These are phyloP conservation scores for Candida sakaeoensis DNA, from an alignment of 805 yeast genomes.

Conservation along the genomic window DNA sequence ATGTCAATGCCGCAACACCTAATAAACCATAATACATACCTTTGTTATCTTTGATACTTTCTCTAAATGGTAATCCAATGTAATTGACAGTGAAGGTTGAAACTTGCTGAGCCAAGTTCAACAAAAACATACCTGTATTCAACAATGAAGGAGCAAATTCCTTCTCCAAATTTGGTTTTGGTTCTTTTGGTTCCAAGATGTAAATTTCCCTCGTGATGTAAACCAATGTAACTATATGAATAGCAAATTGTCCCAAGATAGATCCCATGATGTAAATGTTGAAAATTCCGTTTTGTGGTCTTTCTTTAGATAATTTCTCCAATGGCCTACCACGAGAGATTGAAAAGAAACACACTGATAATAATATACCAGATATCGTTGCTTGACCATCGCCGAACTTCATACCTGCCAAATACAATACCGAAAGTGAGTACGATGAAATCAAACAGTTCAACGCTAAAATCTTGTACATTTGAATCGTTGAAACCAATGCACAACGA, in stretches of 20 bases:
- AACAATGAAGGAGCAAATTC: conserved; percentile 83
- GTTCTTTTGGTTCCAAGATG: conserved; percentile 87
- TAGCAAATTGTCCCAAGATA: conserved; percentile 91
- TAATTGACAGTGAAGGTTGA: conserved; percentile 97
- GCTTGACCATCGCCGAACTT: conserved; percentile 98
- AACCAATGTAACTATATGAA: conserved; percentile 79
- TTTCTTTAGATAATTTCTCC: conserved; percentile 81
- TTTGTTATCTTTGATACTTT: conserved; percentile 81
- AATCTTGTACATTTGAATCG: conserved; percentile 98
- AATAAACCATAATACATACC: conserved; percentile 96
- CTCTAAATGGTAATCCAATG: conserved; percentile 95
- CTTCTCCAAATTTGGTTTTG: conserved; percentile 84
- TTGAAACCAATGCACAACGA: conserved; percentile 94
- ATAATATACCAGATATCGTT: conserved; percentile 89
- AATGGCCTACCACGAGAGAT: conserved; percentile 92
- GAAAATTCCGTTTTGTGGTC: conserved; percentile 98
- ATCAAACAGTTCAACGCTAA: conserved; percentile 94
- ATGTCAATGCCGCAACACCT: conserved; percentile 85
- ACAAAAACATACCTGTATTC: conserved; percentile 92
- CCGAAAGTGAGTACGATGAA: conserved; percentile 92
- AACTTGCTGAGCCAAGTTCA: conserved; percentile 94
- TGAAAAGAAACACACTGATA: conserved; percentile 91
- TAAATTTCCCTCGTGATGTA: conserved; percentile 83
- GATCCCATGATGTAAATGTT: conserved; percentile 97
- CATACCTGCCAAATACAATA: conserved; percentile 92